Percentiles rank a stretch among this genome's conserved stretches.
These are phyloP conservation scores for Setomelanomma holmii DNA, from an alignment of 2,329 filamentous ascomycete species.

Conservation along the genomic window DNA sequence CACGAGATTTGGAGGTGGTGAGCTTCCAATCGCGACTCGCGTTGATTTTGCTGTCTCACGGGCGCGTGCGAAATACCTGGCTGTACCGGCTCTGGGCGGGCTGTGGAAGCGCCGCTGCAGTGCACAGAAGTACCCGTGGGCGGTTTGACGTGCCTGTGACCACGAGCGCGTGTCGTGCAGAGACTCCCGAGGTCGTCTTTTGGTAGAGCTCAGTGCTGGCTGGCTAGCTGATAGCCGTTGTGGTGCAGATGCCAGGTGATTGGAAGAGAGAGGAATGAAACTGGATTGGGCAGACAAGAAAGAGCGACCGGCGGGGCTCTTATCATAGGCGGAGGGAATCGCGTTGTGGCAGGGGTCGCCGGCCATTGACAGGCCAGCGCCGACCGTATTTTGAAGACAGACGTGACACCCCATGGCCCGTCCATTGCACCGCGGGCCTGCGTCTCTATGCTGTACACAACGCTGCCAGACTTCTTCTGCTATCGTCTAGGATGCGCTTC, in stretches of 20 bases:
- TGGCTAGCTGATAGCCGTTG: slow-evolving; percentile 22
- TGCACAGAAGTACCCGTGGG: slow-evolving; percentile 20
- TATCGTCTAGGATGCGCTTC: background rate
- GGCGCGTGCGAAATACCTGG: slow-evolving; percentile 18
- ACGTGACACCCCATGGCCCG: background rate
- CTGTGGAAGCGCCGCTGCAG: slow-evolving; percentile 23
- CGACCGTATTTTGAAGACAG: slow-evolving; percentile 11
- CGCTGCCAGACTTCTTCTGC: background rate
- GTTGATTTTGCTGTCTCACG: slow-evolving; percentile 33
- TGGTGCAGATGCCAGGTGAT: slow-evolving; percentile 38
- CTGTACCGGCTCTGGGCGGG: slow-evolving; percentile 13
- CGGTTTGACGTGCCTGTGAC: slow-evolving; percentile 19
- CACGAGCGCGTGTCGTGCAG: slow-evolving; percentile 37
- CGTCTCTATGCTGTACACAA: background rate
- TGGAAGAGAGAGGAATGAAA: slow-evolving; percentile 32
- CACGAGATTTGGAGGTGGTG: slow-evolving; percentile 44
- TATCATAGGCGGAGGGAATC: slow-evolving; percentile 21
- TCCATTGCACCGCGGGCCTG: background rate
- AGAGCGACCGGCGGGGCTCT: slow-evolving; percentile 26
- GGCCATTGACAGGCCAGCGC: slow-evolving; percentile 24
- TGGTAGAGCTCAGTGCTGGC: slow-evolving; percentile 15
- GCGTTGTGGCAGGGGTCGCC: slow-evolving; percentile 21
- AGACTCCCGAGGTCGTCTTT: slow-evolving; percentile 33
- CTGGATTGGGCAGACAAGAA: slow-evolving; percentile 34
- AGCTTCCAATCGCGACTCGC: slow-evolving; percentile 30